Base-by-base conservation (phyloP, 176 grass and related monocot species). In the Zea luxurians region DNA sequence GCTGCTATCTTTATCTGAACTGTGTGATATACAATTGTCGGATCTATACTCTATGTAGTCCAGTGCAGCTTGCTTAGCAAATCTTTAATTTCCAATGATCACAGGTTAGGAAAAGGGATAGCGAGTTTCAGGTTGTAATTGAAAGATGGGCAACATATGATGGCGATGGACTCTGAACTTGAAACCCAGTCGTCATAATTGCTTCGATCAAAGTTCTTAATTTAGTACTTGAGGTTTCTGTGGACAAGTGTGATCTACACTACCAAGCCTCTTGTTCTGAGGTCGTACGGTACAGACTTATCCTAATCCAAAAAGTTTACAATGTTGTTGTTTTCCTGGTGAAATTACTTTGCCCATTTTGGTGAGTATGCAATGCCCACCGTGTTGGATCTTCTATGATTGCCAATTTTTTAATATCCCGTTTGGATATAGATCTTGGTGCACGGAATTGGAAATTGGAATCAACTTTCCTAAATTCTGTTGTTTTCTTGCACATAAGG, bases 101-200 rank as follows among this genome's bases (percentile, higher is more conserved):
- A 44, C 89, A 99, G 90, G 66, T 93, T 43, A 92, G 96, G 92
- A 92, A 80, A 82, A 89, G 90, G 80, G 88, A 89, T 66, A 80
- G 89, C 27, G 55, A 89, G 44, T 99, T 99, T 91, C 82, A 99
- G 54, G 96, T 93, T 80, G 82, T 89, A 12, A 89, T 93, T 78
- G 92, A 99, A 88, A 92, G 96, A 87, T 99, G 96, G 92, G 89
- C 83, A 84, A 90, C 90, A 13, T 99, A 95, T 87, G 96, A 99
- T 79, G 96, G 92, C 78, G 89, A 95, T 78, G 91, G 90, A 52
- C 91, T 99, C 72, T 95, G 87, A 84, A 83, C 57, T 72, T 4
- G 50, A 57, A 61, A 70, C 5, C 35, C 54, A 34, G 35, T 37
- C 66, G 2, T 44, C 27, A 63, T 10, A 65, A 1, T 65, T 77